A percentile compares a stretch with the other conserved stretches of the same genome.
Conservation (phyloP, 768 basidiomycete genomes). For the Cystofilobasidium capitatum region DNA sequence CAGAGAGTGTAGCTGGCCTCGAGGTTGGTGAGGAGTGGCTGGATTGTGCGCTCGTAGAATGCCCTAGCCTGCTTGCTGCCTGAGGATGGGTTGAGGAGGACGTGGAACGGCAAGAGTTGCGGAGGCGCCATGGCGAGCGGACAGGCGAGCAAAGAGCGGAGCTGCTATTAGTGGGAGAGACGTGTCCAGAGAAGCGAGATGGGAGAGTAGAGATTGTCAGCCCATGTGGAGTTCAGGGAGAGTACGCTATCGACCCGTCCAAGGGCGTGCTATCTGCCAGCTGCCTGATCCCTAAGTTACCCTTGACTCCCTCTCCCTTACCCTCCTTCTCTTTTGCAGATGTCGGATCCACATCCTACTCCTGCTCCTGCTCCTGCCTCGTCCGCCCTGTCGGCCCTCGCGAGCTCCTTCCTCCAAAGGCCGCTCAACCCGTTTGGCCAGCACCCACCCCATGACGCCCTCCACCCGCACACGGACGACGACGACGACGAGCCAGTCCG, state of each 20-base stretch:
- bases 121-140: not conserved
- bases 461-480: not conserved
- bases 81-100: slow-evolving; percentile 11
- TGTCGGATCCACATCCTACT: not conserved
- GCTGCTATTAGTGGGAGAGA: not conserved
- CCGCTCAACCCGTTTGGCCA: not conserved
- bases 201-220: too few species aligned
- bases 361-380: slow-evolving; percentile 22
- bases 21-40: not conserved
- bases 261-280: too few species aligned
- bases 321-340: not conserved
- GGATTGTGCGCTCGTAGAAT: not conserved
- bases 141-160: not conserved
- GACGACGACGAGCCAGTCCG: slow-evolving; percentile 3
- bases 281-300: too few species aligned
- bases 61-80: not conserved
- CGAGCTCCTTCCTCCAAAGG: not conserved
- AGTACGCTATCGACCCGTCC: too few species aligned
- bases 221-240: too few species aligned
- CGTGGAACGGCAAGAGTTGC: not conserved
- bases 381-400: not conserved
- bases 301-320: too few species aligned
- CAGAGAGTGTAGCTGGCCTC: not conserved
- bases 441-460: not conserved
- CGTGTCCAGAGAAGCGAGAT: not conserved